phyloP scores from a whole-genome alignment of 2,329 filamentous ascomycete genomes.

The Paraphaeosphaeria minitans region DNA sequence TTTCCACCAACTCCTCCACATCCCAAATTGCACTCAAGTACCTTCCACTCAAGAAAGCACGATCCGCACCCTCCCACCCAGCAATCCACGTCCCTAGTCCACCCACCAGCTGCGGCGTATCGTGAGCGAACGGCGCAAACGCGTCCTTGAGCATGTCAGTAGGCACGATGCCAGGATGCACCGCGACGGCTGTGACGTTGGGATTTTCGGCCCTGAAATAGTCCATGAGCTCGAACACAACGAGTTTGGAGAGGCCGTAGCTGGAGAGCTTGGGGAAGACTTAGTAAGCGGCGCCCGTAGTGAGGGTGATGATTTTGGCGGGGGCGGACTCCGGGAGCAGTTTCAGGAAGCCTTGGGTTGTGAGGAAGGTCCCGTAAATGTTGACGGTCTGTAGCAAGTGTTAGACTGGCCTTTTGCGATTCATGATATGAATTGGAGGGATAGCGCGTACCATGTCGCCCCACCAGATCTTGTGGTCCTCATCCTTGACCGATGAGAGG shows the following conservation, averaged over 20 bases:
- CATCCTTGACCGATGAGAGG: slow-evolving; percentile 22
- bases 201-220: slow-evolving; percentile 28
- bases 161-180: slow-evolving; percentile 27
- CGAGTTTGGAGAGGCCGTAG: slow-evolving; percentile 29
- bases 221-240: slow-evolving; percentile 21
- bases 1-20: slow-evolving; percentile 34
- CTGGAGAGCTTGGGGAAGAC: slow-evolving; percentile 19
- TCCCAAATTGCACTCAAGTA: slow-evolving; percentile 36
- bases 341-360: slow-evolving; percentile 40
- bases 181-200: slow-evolving; percentile 23
- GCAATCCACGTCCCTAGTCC: slow-evolving; percentile 34
- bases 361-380: slow-evolving; percentile 40
- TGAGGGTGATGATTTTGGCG: slow-evolving; percentile 30
- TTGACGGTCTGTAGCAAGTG: slow-evolving; percentile 38
- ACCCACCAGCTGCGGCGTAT: slow-evolving; percentile 36
- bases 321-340: slow-evolving; percentile 25
- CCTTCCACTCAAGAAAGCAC: slow-evolving; percentile 31
- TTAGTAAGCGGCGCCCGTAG: slow-evolving; percentile 20
- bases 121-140: slow-evolving; percentile 19
- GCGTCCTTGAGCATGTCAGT: slow-evolving; percentile 24
- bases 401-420: background rate
- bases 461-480: slow-evolving; percentile 29
- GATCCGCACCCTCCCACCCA: slow-evolving; percentile 24
- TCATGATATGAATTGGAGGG: background rate
- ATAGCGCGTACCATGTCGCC: slow-evolving; percentile 22